Base-by-base conservation (phyloP, 2,329 filamentous ascomycete genomes). In the Diplodia corticola region DNA sequence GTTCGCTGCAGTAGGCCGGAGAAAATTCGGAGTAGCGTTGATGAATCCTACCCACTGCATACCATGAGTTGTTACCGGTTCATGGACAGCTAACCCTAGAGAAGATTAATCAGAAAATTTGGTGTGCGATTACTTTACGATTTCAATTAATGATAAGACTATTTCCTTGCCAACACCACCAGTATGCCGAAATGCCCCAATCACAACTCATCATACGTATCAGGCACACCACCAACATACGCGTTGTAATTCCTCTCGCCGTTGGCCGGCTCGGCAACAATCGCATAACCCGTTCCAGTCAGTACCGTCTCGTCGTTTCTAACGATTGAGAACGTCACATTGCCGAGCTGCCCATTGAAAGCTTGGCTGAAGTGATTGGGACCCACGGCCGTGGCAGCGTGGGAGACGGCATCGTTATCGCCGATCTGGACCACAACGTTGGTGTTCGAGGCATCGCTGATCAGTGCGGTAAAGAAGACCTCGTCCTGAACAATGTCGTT, bases 401-500 rank as follows among this genome's bases (percentile, higher is more conserved):
- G 61, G n/a, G 63, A 26, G 12, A 63, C 63, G 4, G 68, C 20
- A 53, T 51, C 12, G 48, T 64, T 60, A 26, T 55, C 35, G 22
- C 68, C 69, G 37, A 70, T 63, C 46, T 69, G 48, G 44, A 61
- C 57, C 24, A 49, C 44, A 22, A 70, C 24, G 5, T 30, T 57
- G 20, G 65, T 57, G 24, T 65, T 66, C 5, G 64, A 20, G 15
- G 64, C 9, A 24, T 60, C 53, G 44, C 44, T 51, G 35, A 80
- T 30, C 13, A 73, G 68, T 4, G 73, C 74, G 17, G 83, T 77
- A 49, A 83, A 72, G 28, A 82, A 84, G 20, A 85, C 72, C 17
- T 79, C 77, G 48, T 84, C 82, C 64, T 79, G 71, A 1, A 78
- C 76, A 15, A 80, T 78, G 5, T 73, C 69, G 3, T 75, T 70